Base-by-base conservation (phyloP, 1,284 basidiomycete species). In the Sanghuangporus weigelae region DNA sequence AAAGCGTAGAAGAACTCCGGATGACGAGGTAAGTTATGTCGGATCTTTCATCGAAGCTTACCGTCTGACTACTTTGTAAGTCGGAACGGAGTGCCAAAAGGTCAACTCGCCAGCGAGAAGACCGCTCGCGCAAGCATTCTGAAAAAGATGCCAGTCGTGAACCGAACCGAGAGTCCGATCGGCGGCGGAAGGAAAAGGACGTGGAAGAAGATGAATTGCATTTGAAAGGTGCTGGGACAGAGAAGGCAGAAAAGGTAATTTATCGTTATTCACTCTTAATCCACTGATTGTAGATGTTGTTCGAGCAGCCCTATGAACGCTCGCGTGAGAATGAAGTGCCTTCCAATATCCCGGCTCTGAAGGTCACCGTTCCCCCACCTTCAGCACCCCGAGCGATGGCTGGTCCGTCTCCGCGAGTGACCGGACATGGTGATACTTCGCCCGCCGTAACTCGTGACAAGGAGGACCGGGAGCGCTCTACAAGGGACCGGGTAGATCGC, bases 311-410 rank as follows among this genome's bases (percentile, higher is more conserved):
- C 35, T 36, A 35, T 16, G 57, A 54, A 16, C 65, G 66, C 19
- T 16, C 46, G 16, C 44, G 65, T 21, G 57, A 46, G 19, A 68
- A 62, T 36, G 62, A 63, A 59, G 21, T 57, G 23, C 44, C 56
- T 59, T 51, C 61, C 31, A 50, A 36, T 21, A 12, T 35, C n/a
- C 39, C 63, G 14, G 36, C 38, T 26, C 40, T 44, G 14, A 62
- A 65, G 55, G n/a, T 51, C 7, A 16, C 58, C 23, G 36, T 51
- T 19, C 59, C 53, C 16, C 63, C 85, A 3, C 89, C 89, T 35
- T 88, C 86, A 58, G 89, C 81, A 12, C 90, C 89, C 35, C 81
- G 89, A 67, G 87, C 87, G 2, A 90, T 89, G 87, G 73, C 76
- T 7, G 67, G 40, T 2, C 16, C 23, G 44, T 63, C 60, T 3